Base-by-base conservation (phyloP, 163 green algal genomes). In the Coccomyxa subellipsoidea region DNA sequence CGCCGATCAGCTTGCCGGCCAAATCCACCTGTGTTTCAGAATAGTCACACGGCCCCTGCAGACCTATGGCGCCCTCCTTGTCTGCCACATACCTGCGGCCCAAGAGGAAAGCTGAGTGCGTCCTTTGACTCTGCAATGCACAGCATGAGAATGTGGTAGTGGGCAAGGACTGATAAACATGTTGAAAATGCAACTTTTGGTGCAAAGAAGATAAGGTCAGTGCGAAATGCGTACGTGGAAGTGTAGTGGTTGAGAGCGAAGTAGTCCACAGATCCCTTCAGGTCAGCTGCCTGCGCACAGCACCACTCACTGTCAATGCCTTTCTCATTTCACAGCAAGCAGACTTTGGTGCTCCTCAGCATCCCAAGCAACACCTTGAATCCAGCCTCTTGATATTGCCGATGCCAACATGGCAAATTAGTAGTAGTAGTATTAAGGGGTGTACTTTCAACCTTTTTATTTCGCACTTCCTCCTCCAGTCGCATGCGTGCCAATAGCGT, bases 211-310 rank as follows among this genome's bases (percentile, higher is more conserved):
- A 34, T 34, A 23, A 37, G 29, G 29, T 37, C 21, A 36, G 21
- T 35, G n/a, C 66, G 7, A 73, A 2, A 37, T 73, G 18, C 29
- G 66, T 23, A 73, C 66, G 66, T 72, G 36, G 53, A 36, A 39
- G 81, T 88, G 86, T 92, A 92, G 77, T 90, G 83, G 77, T 92
- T 94, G 80, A 94, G 80, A 21, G 85, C 85, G 38, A 92, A 89
- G 77, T 92, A 93, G 82, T 94, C 89, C 1, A 73, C 0, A 23
- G 29, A 37, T 18, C 66, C 66, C 29, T 35, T 34, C 66, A 73
- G 66, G 29, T 34, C 66, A 34, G 66, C 66, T 5, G 66, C 66
- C 66, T 73, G 66, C 66, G 7, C 7, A 35, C 66, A 37, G 53
- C 66, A 73, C 18, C 66, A 73, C 18, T 4, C 32, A 8, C 7